Evolutionary conservation across 192 early-diverging fungal species (phyloP), one percentile per base, ranked within the genome.

Genomic region (Coemansia sp.): DNA sequence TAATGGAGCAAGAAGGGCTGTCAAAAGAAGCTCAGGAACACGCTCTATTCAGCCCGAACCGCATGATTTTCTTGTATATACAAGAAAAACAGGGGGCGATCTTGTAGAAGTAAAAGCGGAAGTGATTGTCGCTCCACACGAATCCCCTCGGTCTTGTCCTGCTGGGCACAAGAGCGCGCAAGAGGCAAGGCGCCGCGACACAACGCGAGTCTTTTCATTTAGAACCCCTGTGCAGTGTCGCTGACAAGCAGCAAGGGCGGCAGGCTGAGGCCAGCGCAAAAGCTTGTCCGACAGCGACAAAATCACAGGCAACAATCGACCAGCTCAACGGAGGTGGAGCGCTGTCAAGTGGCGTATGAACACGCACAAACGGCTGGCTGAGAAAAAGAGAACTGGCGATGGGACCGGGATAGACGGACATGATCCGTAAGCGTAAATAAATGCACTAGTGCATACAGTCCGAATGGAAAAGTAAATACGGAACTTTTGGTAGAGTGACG

Each of bases 341-440:
- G 41, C 2, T 14, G 2, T 4, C 41, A 15, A n/a, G 41, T 43
- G 41, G 41, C 41, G 41, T 43, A 11, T n/a, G 15, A n/a, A n/a
- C 12, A n/a, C 41, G 41, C 10, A n/a, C 15, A 25, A 5, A 15
- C 53, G 27, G n/a, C 25, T n/a, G 27, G 27, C 53, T 9, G 27
- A 15, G 5, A 25, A 5, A 25, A 5, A 25, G 29, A 25, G 29
- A 55, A 15, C n/a, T 25, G 10, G 14, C 24, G 29, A 55, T 23
- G 21, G 23, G 23, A 23, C 17, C 21, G 23, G 17, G 50, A 52
- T 52, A 29, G 53, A 55, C 53, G 53, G 53, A 55, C 53, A 55
- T 43, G 41, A 25, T 55, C 52, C 43, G 39, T 45, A 65, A 65
- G 37, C 56, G 48, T 45, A 65, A 56, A 57, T 48, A 47, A 15